Evolutionary conservation across 1,284 basidiomycete genomes (phyloP).

Genomic region (Cryptococcus sp.): DNA sequence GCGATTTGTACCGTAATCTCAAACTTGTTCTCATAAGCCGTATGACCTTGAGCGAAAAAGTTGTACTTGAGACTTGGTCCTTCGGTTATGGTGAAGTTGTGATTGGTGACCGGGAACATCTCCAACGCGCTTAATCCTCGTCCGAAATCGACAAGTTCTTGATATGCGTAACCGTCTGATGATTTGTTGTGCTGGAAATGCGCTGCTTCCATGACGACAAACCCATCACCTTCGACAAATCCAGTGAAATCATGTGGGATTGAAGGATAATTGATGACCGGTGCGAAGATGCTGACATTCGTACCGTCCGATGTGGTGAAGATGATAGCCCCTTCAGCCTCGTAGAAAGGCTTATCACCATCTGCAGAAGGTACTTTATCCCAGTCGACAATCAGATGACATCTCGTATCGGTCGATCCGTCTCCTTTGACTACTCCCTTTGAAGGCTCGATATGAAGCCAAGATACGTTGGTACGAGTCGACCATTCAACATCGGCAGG

Average conservation of each 20-base stretch:
- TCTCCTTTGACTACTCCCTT: conserved; percentile 55
- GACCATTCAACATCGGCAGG: conserved; percentile 59
- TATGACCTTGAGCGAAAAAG: conserved; percentile 46
- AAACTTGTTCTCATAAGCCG: conserved; percentile 37
- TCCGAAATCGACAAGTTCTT: conserved; percentile 58
- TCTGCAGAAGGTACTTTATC: conserved; percentile 42
- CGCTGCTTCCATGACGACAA: conserved; percentile 62
- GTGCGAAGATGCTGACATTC: conserved; percentile 42
- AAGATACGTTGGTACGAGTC: conserved; percentile 54
- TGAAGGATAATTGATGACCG: conserved; percentile 48
- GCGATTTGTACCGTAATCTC: conserved; percentile 56
- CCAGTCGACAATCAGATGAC: conserved; percentile 63
- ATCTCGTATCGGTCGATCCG: conserved; percentile 53
- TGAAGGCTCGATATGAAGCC: conserved; percentile 55
- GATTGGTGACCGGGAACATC: conserved; percentile 59
- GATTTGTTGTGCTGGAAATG: conserved; percentile 43
- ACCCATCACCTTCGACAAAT: conserved; percentile 61
- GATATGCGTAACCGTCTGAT: conserved; percentile 58
- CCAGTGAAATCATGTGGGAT: conserved; percentile 56
- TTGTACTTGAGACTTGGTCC: conserved; percentile 64
- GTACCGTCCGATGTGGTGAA: conserved; percentile 15
- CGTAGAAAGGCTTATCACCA: background rate
- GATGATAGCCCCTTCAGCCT: conserved; percentile 8
- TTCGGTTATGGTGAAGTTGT: conserved; percentile 59
- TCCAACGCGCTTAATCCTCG: conserved; percentile 52